phyloP scores from a whole-genome alignment of 768 basidiomycete genomes.

The Suillus sp. region DNA sequence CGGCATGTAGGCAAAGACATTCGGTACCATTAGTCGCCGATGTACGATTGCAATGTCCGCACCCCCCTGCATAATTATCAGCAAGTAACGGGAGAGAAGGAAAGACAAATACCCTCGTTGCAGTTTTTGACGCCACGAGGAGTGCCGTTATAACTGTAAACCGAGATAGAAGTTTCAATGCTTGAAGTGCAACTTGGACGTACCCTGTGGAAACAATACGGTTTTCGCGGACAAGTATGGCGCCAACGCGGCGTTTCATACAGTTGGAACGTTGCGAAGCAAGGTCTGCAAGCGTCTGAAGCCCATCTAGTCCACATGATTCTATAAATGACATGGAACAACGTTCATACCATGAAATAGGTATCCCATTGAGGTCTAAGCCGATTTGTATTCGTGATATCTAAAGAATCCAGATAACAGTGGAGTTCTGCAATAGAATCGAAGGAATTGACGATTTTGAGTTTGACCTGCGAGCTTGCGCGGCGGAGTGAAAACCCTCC shows the following conservation, averaged over 20 bases:
- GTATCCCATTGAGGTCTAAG: conserved; percentile 92
- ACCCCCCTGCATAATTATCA: conserved; percentile 84
- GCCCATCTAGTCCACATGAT: conserved; percentile 11
- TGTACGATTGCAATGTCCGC: conserved; percentile 71
- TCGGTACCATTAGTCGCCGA: conserved; percentile 55
- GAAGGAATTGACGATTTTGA: conserved; percentile 70
- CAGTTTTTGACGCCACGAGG: conserved; percentile 90
- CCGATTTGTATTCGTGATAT: conserved; percentile 72
- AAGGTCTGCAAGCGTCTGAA: conserved; percentile 82
- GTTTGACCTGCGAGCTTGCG: conserved; percentile 50
- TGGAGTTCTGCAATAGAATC: conserved; percentile 53
- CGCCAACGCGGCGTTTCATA: conserved; percentile 97
- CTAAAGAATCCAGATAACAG: conserved; percentile 62
- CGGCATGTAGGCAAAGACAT: conserved; percentile 95
- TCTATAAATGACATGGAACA: conserved; percentile 2
- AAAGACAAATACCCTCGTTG: conserved; percentile 37
- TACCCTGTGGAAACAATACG: conserved; percentile 81
- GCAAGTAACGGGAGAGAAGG: conserved; percentile 30
- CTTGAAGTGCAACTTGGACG: conserved; percentile 19
- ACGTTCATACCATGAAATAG: conserved; percentile 85
- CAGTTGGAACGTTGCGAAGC: conserved; percentile 92
- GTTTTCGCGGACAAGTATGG: conserved; percentile 84
- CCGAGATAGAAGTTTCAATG: conserved; percentile 10
- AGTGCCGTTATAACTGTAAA: conserved; percentile 88
- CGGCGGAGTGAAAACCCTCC: conserved; percentile 15